These are phyloP conservation scores for Claviceps spartinae DNA, from an alignment of 2,329 filamentous ascomycete species.

Conservation along the genomic window DNA sequence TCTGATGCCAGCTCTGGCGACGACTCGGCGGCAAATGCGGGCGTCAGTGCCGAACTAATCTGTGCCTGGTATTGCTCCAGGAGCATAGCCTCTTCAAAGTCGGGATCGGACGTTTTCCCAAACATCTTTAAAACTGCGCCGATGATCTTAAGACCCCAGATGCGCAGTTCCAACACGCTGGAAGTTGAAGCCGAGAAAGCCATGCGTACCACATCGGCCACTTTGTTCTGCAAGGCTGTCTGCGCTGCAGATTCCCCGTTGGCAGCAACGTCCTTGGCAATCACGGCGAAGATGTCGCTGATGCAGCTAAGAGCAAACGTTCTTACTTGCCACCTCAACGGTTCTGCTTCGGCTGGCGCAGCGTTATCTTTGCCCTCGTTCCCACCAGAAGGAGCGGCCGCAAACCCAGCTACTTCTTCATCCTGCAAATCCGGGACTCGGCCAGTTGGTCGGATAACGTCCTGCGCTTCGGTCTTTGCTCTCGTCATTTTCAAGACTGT, in stretches of 20 bases:
- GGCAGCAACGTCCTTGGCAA: conserved; percentile 64
- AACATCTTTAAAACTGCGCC: conserved; percentile 92
- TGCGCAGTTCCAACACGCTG: conserved; percentile 74
- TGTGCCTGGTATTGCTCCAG: conserved; percentile 98
- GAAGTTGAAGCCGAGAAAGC: conserved; percentile 96
- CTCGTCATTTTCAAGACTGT: conserved; percentile 79
- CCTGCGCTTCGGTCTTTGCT: conserved; percentile 45
- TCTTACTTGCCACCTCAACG: conserved; percentile 87
- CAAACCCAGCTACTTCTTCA: conserved; percentile 93
- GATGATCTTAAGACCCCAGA: conserved; percentile 88
- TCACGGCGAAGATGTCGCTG: conserved; percentile 64
- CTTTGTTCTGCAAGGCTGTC: conserved; percentile 61
- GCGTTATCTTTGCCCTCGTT: conserved; percentile 38
- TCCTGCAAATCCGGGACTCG: conserved; percentile 72
- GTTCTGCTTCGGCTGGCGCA: conserved; percentile 56
- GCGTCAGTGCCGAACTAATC: conserved; percentile 90
- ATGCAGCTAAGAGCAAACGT: conserved; percentile 88
- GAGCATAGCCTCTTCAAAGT: conserved; percentile 93
- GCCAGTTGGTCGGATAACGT: conserved; percentile 26
- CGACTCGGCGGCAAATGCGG: conserved; percentile 89
- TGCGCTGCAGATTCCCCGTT: conserved; percentile 71
- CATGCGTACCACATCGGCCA: conserved; percentile 90
- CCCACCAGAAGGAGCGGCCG: conserved; percentile 51
- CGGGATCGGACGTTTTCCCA: conserved; percentile 85
- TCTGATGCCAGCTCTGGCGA: conserved; percentile 92